phyloP scores from a whole-genome alignment of 441 rosid species.

The Raphanus hybrid region DNA sequence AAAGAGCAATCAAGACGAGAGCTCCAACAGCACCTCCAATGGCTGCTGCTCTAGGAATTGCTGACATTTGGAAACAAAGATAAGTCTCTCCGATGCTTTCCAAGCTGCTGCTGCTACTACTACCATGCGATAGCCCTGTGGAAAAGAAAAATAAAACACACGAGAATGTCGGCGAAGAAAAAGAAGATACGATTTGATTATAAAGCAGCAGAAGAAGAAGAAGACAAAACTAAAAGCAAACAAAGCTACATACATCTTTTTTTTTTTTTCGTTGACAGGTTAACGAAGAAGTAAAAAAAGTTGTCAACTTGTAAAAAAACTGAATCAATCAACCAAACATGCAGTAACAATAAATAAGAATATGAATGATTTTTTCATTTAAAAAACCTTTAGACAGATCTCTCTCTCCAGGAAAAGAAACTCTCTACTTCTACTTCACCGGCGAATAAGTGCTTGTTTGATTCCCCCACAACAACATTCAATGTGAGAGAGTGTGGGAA shows the following conservation, averaged over 20 bases:
- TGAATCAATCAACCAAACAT: conserved; percentile 29
- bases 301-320: conserved; percentile 38
- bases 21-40: conserved; percentile 91
- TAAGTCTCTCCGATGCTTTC: conserved; percentile 22
- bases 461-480: conserved; percentile 40
- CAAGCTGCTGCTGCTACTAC: conserved; percentile 26
- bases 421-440: conserved; percentile 55
- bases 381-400: conserved; percentile 47
- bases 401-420: conserved; percentile 40
- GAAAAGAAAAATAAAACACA: too few relatives aligned
- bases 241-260: conserved; percentile 12
- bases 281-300: neutral
- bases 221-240: conserved; percentile 35
- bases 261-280: conserved; percentile 3
- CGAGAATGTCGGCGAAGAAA: conserved; percentile 32
- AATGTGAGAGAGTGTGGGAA: conserved; percentile 30
- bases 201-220: conserved; percentile 21
- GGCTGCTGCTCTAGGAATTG: conserved; percentile 81
- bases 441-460: conserved; percentile 41
- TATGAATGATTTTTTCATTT: neutral
- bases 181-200: conserved; percentile 19
- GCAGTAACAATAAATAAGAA: conserved; percentile 33
- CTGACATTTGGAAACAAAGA: conserved; percentile 73
- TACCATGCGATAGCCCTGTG: conserved; percentile 44
- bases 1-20: conserved; percentile 59